Evolutionary conservation across 305 asterid genomes (phyloP), one percentile per base, ranked within the genome.

Genomic region (Rubia balearica): DNA sequence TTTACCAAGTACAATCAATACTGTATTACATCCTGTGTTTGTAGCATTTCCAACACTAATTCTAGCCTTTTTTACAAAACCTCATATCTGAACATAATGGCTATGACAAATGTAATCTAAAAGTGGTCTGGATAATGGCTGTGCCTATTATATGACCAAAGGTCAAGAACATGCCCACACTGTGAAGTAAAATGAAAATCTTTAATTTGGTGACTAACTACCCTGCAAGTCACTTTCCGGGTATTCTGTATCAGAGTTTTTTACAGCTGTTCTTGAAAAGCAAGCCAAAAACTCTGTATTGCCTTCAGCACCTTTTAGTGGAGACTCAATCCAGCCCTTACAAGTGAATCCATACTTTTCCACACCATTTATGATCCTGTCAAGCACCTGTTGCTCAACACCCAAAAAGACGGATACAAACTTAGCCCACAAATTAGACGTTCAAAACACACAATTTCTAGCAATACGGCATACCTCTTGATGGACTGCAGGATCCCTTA

Each of bases 221-320:
- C 33, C 7, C n/a, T 22, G 36, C 21, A 55, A 10, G 56, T 62
- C 62, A 12, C 40, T 51, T 63, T 21, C 60, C 46, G 42, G 61
- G 43, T 51, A n/a, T 67, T 74, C 73, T 7, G 62, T 56, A 43
- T 65, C 69, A 43, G 77, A 33, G 22, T 74, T 85, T 65, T 59
- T 70, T 30, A 8, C 17, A 60, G 74, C 76, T 64, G 70, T 73
- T 42, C 91, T 87, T 74, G 36, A 71, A 79, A 91, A 94, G 75
- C 83, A 81, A 61, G 97, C 96, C 61, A 93, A 82, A 75, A 93
- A 93, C 76, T 93, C 98, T 81, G 68, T 88, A 82, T 91, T 93
- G 48, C 98, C 98, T 21, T 91, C 96, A 21, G 91, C 98, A 8
- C 98, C 98, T 84, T 88, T 89, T 70, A 91, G 67, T 24, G 97